Base-by-base conservation (phyloP, 2,329 filamentous ascomycete species). In the Epichloe gansuensis region DNA sequence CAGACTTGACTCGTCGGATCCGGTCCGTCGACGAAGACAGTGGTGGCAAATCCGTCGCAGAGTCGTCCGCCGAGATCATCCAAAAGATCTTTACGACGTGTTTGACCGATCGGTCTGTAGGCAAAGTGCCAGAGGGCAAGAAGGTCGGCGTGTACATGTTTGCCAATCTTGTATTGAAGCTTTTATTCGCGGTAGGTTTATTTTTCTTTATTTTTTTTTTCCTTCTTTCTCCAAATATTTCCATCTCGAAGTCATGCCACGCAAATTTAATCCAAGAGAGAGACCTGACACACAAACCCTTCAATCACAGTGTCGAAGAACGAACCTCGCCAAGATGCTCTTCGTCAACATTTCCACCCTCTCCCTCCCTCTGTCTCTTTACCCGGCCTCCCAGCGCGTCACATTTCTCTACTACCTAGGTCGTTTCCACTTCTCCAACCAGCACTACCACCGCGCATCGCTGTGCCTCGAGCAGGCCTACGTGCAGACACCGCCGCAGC, bases 351-450 rank as follows among this genome's bases (percentile, higher is more conserved):
- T 96, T 57, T 84, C 82, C 48, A 83, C 86, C 52, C 85, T 87
- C 57, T 90, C 87, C 0, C 89, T 89, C 1, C 87, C 89, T 0
- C 71, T 97, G 12, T 76, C 79, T 1, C 78, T 87, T 49, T 97
- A 94, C 62, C 89, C 90, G 2, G 88, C 87, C 23, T 79, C 85
- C 5, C 87, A 97, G 64, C 81, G 89, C 47, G 89, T 95, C 49
- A 95, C 89, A 3, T 97, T 90, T 60, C 82, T 97, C 13, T 96
- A 95, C 71, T 95, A 95, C 64, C 82, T 97, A 5, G 91, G 91
- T 17, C 84, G 89, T 53, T 96, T 91, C 68, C 82, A 90, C 62
- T 89, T 95, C 65, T 82, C 87, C 56, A 90, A 88, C 65, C 85
- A 82, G 58, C 84, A 95, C 63, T 95, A 89, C 66, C 81, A 80